Conservation (phyloP, 202 grass and related monocot species). For the Setaria italica region DNA sequence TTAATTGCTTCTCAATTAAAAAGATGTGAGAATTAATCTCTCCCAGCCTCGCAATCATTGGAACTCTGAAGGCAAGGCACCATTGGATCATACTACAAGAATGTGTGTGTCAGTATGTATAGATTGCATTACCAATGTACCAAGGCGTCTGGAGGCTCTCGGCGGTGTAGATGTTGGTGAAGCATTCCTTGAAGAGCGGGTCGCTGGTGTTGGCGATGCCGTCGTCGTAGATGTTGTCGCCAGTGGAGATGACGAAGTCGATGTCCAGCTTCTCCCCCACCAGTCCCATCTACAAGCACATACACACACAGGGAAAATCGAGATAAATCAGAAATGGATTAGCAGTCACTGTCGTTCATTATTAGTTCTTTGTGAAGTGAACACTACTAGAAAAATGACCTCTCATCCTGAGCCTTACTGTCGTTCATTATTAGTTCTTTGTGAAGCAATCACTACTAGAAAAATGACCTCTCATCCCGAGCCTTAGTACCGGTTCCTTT, state of each 20-base stretch:
- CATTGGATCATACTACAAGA: too few species aligned
- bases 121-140: conserved; percentile 68
- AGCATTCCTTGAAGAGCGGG: conserved; percentile 65
- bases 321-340: background rate
- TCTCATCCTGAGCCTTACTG: too few species aligned
- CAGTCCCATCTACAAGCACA: conserved; percentile 60
- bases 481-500: too few species aligned
- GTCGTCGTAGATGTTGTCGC: conserved; percentile 82
- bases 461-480: too few species aligned
- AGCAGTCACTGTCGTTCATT: background rate
- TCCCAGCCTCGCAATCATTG: background rate
- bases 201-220: conserved; percentile 77
- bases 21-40: background rate
- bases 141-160: conserved; percentile 78
- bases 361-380: too few species aligned
- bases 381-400: too few species aligned
- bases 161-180: conserved; percentile 77
- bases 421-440: too few species aligned
- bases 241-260: conserved; percentile 80
- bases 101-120: background rate
- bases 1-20: background rate
- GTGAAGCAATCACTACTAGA: too few species aligned
- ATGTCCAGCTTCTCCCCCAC: conserved; percentile 58
- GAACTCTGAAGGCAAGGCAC: background rate
- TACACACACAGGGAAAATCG: background rate